Percentiles rank a stretch among this genome's conserved stretches.
These are phyloP conservation scores for Thelonectria rubi DNA, from an alignment of 2,329 filamentous ascomycete genomes.

Conservation along the genomic window DNA sequence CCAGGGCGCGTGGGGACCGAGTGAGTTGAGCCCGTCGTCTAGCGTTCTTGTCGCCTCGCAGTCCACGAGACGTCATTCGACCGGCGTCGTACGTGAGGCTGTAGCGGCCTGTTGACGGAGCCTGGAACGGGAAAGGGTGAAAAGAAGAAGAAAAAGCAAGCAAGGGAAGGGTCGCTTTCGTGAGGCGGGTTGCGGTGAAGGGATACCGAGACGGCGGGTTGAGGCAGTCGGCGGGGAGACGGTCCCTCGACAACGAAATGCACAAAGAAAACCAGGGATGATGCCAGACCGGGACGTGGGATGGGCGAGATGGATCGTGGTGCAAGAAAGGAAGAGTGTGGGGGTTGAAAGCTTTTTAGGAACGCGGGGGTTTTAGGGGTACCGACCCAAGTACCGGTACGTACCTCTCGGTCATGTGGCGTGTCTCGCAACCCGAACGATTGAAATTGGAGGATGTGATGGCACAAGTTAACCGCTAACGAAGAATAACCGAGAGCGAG, in stretches of 20 bases:
- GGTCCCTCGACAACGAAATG: background rate
- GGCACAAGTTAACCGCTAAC: background rate
- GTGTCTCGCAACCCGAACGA: background rate
- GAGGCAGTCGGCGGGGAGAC: too few relatives aligned
- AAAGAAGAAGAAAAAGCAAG: background rate
- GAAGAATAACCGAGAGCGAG: too few relatives aligned
- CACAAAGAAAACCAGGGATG: background rate
- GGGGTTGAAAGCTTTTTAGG: background rate
- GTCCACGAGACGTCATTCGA: constrained; percentile 27
- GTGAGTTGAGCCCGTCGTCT: too few relatives aligned
- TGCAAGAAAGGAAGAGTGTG: background rate
- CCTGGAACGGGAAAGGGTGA: background rate
- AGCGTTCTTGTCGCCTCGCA: constrained; percentile 39
- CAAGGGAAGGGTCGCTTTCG: constrained; percentile 17
- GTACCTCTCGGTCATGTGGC: background rate
- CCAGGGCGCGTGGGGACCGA: too few relatives aligned
- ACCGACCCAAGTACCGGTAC: background rate
- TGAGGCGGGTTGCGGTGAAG: constrained; percentile 11
- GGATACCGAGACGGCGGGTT: constrained; percentile 1
- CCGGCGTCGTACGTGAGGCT: constrained; percentile 26
- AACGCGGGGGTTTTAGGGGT: background rate
- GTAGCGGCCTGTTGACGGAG: background rate
- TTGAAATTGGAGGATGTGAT: constrained; percentile 21
- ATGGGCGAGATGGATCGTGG: background rate
- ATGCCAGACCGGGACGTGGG: background rate